phyloP scores from a whole-genome alignment of 805 yeast genomes.

The Candida jianshihensis region DNA sequence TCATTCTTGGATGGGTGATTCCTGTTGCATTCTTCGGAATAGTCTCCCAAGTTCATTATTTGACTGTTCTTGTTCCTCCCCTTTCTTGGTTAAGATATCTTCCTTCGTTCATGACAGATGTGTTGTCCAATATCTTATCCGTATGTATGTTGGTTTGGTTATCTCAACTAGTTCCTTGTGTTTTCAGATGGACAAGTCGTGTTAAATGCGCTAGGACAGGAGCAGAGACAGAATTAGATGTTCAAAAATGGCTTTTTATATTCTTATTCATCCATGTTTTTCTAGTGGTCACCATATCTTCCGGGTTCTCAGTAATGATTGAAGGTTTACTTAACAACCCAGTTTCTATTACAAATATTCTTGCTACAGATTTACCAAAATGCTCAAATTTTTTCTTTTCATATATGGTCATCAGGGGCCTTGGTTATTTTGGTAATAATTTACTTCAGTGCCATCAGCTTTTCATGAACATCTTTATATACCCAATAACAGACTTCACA shows the following conservation, averaged over 20 bases:
- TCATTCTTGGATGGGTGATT: conserved; percentile 65
- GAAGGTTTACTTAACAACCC: conserved; percentile 63
- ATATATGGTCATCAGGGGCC: conserved; percentile 65
- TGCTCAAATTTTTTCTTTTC: conserved; percentile 84
- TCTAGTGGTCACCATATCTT: conserved; percentile 76
- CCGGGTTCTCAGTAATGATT: conserved; percentile 61
- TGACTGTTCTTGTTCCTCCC: conserved; percentile 55
- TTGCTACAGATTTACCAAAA: conserved; percentile 77
- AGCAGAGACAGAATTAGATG: conserved; percentile 56
- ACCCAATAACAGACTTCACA: conserved; percentile 39
- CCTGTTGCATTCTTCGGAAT: conserved; percentile 81
- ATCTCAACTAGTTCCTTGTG: conserved; percentile 52
- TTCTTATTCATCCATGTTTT: conserved; percentile 80
- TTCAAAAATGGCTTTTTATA: conserved; percentile 71
- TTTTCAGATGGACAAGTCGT: conserved; percentile 47
- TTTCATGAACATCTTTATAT: conserved; percentile 29
- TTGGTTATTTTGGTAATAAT: conserved; percentile 68
- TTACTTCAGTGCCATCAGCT: conserved; percentile 55
- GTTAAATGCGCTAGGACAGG: conserved; percentile 57
- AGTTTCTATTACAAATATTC: conserved; percentile 57
- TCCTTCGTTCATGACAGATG: conserved; percentile 46
- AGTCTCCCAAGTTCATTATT: conserved; percentile 63
- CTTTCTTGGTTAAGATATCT: conserved; percentile 45
- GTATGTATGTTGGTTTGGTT: conserved; percentile 56
- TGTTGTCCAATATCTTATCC: conserved; percentile 59